Evolutionary conservation across 306 rosid genomes (phyloP).

Genomic region (Canavalia ensiformis): DNA sequence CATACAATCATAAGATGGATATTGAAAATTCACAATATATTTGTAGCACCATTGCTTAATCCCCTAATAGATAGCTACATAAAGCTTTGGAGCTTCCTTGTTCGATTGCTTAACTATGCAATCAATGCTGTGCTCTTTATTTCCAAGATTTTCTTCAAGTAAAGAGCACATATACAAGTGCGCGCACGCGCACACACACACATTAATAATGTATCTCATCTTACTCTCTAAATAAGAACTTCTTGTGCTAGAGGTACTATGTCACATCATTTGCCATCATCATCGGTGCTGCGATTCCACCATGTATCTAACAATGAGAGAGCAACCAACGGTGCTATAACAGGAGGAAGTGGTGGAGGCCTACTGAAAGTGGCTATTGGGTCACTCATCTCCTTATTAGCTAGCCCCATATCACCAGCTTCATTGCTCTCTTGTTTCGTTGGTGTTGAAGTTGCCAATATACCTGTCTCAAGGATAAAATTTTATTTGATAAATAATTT

Average conservation of each 20-base stretch:
- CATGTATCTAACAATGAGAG: conserved; percentile 63
- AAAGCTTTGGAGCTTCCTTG: conserved; percentile 48
- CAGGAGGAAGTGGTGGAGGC: conserved; percentile 81
- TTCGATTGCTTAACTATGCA: conserved; percentile 45
- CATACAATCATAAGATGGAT: conserved; percentile 59
- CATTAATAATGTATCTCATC: background rate
- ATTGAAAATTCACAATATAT: conserved; percentile 51
- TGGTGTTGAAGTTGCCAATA: conserved; percentile 50
- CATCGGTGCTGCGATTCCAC: conserved; percentile 53
- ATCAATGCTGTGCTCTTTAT: conserved; percentile 48
- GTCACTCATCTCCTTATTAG: conserved; percentile 58
- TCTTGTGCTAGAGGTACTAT: conserved; percentile 4
- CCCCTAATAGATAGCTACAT: conserved; percentile 66
- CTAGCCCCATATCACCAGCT: conserved; percentile 48
- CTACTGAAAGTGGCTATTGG: conserved; percentile 65
- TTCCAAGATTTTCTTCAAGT: conserved; percentile 55
- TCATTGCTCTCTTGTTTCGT: conserved; percentile 57
- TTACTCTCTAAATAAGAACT: background rate
- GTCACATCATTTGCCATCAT: conserved; percentile 57
- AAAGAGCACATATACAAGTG: background rate
- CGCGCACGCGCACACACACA: background rate
- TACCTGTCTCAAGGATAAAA: conserved; percentile 54
- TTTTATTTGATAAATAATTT: background rate
- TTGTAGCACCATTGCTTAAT: conserved; percentile 50
- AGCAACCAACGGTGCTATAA: conserved; percentile 67